Conservation (phyloP, 148 eudicot species). For the Camellia japonica region DNA sequence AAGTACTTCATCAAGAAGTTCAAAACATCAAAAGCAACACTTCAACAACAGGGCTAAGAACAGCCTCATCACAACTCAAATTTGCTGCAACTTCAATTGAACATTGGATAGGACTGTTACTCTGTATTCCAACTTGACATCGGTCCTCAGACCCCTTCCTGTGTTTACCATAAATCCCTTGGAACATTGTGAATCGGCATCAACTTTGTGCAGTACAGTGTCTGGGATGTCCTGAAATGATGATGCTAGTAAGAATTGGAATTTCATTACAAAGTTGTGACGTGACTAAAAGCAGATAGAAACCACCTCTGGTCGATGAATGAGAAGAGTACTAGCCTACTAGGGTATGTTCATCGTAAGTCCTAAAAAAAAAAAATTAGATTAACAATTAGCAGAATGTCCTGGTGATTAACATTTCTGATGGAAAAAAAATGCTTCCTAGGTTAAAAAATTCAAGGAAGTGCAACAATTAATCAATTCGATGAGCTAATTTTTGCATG, state of each 20-base stretch:
- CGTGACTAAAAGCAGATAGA: not conserved
- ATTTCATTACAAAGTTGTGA: not conserved
- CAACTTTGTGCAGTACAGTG: slow-evolving; percentile 59
- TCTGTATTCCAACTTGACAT: slow-evolving; percentile 25
- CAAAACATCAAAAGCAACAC: slow-evolving; percentile 14
- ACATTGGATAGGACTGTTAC: slow-evolving; percentile 27
- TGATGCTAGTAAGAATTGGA: not conserved
- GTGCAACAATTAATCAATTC: not conserved
- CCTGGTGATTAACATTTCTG: too few relatives aligned
- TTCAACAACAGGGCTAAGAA: slow-evolving; percentile 13
- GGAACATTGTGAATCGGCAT: slow-evolving; percentile 77
- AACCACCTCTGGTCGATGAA: too few relatives aligned
- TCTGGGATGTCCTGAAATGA: slow-evolving; percentile 80
- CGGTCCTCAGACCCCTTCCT: slow-evolving; percentile 14
- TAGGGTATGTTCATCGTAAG: too few relatives aligned
- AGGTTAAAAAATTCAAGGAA: too few relatives aligned
- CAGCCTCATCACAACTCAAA: slow-evolving; percentile 10
- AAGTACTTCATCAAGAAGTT: slow-evolving; percentile 38
- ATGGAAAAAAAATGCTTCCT: too few relatives aligned
- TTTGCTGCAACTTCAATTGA: slow-evolving; percentile 25
- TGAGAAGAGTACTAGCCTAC: too few relatives aligned
- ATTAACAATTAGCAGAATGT: too few relatives aligned
- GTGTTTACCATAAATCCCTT: slow-evolving; percentile 52
- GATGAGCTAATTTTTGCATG: not conserved
- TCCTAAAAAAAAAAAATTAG: too few relatives aligned